Evolutionary conservation across 2,329 filamentous ascomycete genomes (phyloP).

Genomic region (Scedosporium apiospermum): DNA sequence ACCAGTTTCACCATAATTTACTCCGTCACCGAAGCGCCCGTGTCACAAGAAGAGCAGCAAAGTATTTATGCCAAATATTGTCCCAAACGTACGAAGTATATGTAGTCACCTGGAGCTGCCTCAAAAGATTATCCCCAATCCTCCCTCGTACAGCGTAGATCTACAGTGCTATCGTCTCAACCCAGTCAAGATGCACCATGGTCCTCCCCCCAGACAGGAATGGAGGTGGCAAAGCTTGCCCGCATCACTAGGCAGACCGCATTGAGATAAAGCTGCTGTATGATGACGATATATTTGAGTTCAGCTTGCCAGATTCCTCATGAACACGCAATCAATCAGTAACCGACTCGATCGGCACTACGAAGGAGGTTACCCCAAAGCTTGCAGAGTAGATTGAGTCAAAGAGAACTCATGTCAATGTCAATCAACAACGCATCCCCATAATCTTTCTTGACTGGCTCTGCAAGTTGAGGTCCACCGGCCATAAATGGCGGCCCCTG

Average conservation of each 20-base stretch:
- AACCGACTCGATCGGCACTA: background rate
- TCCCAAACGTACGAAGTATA: too few species aligned
- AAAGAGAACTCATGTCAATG: background rate
- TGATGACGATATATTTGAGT: background rate
- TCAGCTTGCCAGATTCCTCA: too few species aligned
- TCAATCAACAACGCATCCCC: background rate
- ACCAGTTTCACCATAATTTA: too few species aligned
- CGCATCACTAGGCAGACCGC: background rate
- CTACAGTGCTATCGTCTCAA: too few species aligned
- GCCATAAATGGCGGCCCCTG: background rate
- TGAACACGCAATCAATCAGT: too few species aligned
- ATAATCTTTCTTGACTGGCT: background rate
- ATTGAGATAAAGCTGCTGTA: background rate
- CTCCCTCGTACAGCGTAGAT: too few species aligned
- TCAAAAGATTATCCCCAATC: too few species aligned
- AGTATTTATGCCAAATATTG: too few species aligned
- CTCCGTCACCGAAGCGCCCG: too few species aligned
- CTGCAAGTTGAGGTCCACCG: background rate
- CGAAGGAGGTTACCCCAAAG: too few species aligned
- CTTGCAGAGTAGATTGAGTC: background rate
- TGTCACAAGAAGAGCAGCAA: too few species aligned
- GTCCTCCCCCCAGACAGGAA: background rate
- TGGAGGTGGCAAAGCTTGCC: background rate
- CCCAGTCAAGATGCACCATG: background rate
- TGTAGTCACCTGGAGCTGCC: too few species aligned